Conservation (phyloP, 139 green algal genomes). For the Helicosporidium sp. region DNA sequence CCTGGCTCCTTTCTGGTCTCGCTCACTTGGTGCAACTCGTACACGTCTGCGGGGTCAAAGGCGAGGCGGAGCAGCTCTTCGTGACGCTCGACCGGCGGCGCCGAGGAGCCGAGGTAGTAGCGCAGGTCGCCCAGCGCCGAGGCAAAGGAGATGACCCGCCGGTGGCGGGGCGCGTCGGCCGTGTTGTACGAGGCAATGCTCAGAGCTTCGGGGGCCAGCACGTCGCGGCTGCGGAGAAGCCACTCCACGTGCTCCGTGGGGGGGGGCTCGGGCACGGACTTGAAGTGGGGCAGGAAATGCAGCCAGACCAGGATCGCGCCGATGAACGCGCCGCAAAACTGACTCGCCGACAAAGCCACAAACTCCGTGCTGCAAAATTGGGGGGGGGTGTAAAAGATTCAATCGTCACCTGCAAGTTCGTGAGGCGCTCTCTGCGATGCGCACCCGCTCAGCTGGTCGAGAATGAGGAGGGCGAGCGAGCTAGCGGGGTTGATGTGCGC, state of each 20-base stretch:
- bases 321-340: slow-evolving; percentile 17
- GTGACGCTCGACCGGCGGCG: slow-evolving; percentile 1
- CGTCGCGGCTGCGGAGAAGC: slow-evolving; percentile 26
- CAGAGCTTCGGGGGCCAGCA: slow-evolving; percentile 8
- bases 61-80: slow-evolving; percentile 6
- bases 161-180: neutral
- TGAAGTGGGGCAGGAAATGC: slow-evolving; percentile 12
- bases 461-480: slow-evolving; percentile 8
- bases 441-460: slow-evolving; percentile 2
- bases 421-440: too few relatives aligned
- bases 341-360: slow-evolving; percentile 9
- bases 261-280: slow-evolving; percentile 27
- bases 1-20: too few relatives aligned
- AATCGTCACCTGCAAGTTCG: too few relatives aligned
- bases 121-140: slow-evolving; percentile 3
- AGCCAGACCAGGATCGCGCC: slow-evolving; percentile 1
- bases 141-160: neutral
- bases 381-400: neutral
- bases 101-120: slow-evolving; percentile 6
- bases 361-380: slow-evolving; percentile 13
- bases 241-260: slow-evolving; percentile 10
- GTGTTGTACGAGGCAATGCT: slow-evolving; percentile 28
- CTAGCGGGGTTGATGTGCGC: slow-evolving; percentile 17
- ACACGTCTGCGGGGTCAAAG: too few relatives aligned
- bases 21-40: too few relatives aligned